Conservation (phyloP, 2,329 filamentous ascomycete species). For the Microcera coccophila region DNA sequence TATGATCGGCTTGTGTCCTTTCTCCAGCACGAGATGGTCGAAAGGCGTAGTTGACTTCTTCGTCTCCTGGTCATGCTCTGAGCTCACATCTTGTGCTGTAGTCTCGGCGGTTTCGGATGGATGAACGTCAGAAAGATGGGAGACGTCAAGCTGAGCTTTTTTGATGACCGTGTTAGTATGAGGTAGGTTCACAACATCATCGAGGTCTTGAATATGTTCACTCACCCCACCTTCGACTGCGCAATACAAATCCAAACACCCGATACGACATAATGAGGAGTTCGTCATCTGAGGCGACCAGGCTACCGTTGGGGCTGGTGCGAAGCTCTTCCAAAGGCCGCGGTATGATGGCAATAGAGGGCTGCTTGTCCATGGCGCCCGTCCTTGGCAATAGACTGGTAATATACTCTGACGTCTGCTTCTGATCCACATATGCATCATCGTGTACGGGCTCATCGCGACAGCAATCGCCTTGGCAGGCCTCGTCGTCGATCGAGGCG, state of each 20-base stretch:
- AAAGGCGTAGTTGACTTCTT: constrained; percentile 17
- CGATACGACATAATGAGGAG: constrained; percentile 31
- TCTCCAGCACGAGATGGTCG: constrained; percentile 23
- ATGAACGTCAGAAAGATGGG: constrained; percentile 6
- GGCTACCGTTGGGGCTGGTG: not conserved
- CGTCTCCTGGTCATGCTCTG: not conserved
- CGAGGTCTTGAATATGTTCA: not conserved
- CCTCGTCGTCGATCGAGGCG: not conserved
- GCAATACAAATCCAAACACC: constrained; percentile 33
- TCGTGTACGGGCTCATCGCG: not conserved
- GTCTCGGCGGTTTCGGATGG: not conserved
- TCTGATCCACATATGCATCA: constrained; percentile 6
- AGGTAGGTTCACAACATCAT: not conserved
- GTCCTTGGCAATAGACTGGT: not conserved
- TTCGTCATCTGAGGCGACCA: constrained; percentile 20
- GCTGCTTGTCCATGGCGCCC: not conserved
- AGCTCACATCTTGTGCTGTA: not conserved
- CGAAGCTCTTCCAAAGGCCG: constrained; percentile 2
- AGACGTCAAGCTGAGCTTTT: constrained; percentile 2
- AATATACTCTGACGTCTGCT: constrained; percentile 3
- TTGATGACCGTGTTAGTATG: not conserved
- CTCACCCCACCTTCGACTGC: constrained; percentile 33
- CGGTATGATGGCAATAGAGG: constrained; percentile 1
- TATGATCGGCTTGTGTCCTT: constrained; percentile 27
- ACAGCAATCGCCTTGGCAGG: not conserved